Conservation (phyloP, 2,329 filamentous ascomycete genomes). For the Ceratocystis smalleyi region DNA sequence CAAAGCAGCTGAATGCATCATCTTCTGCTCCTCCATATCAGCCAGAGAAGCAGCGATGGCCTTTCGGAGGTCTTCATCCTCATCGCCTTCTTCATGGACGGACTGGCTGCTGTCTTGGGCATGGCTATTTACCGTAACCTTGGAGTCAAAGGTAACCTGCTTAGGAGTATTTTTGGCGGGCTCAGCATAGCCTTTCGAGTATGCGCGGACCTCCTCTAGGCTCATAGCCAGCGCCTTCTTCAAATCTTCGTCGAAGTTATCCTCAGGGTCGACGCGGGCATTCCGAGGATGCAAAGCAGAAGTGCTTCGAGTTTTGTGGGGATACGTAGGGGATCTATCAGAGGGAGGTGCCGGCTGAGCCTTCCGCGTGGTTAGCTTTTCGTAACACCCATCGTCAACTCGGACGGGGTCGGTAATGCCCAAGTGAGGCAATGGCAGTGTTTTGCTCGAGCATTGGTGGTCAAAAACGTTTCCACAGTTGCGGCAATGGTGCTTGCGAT, state of each 20-base stretch:
- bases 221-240: constrained; percentile 94
- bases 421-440: constrained; percentile 73
- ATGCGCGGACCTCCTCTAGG: constrained; percentile 73
- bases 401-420: constrained; percentile 83
- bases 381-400: constrained; percentile 91
- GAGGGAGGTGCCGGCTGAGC: constrained; percentile 29
- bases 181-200: constrained; percentile 57
- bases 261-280: constrained; percentile 55
- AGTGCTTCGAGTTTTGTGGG: constrained; percentile 49
- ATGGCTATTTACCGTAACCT: constrained; percentile 22
- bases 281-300: constrained; percentile 74
- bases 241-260: constrained; percentile 85
- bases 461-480: constrained; percentile 98
- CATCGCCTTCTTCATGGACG: constrained; percentile 47
- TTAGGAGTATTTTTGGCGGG: constrained; percentile 29
- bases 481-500: constrained; percentile 93
- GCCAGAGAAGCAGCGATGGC: constrained; percentile 88
- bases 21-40: constrained; percentile 97
- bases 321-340: constrained; percentile 34
- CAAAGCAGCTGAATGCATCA: constrained; percentile 67
- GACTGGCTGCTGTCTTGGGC: constrained; percentile 23
- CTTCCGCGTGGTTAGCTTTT: constrained; percentile 64
- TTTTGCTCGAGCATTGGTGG: constrained; percentile 83
- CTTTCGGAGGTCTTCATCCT: constrained; percentile 83
- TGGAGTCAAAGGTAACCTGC: constrained; percentile 17